Conservation (phyloP, 78 protist species). For the Protostelium mycophagum region DNA sequence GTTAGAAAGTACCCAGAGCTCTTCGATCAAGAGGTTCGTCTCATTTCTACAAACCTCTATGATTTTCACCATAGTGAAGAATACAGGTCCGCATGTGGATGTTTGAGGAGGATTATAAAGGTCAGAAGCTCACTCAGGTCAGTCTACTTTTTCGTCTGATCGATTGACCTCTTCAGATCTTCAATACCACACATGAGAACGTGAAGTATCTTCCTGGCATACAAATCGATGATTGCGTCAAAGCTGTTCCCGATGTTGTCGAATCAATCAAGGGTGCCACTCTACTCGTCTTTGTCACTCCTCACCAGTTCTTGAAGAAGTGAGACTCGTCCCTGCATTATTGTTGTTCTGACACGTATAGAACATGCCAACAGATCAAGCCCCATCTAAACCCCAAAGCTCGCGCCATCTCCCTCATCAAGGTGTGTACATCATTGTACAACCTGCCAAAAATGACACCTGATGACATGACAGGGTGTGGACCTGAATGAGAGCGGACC, state of each 20-base stretch:
- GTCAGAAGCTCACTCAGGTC: slow-evolving; percentile 43
- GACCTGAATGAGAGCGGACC: slow-evolving; percentile 13
- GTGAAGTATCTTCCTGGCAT: slow-evolving; percentile 64
- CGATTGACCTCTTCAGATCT: slow-evolving; percentile 10
- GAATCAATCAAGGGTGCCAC: slow-evolving; percentile 33
- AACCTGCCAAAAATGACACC: slow-evolving; percentile 1
- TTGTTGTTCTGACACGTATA: background rate
- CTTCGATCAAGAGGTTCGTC: slow-evolving; percentile 16
- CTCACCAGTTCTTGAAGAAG: slow-evolving; percentile 47
- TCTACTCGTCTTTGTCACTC: slow-evolving; percentile 52
- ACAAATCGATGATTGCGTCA: slow-evolving; percentile 15
- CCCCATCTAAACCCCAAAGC: slow-evolving; percentile 4
- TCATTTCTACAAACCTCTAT: background rate
- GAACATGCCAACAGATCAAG: slow-evolving; percentile 18
- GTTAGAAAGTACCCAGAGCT: background rate
- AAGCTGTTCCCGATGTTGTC: slow-evolving; percentile 35
- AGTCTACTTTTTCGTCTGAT: background rate
- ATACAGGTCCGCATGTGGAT: slow-evolving; percentile 62
- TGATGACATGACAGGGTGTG: slow-evolving; percentile 4
- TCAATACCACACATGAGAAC: slow-evolving; percentile 60
- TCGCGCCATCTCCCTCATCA: slow-evolving; percentile 65
- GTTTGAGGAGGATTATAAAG: slow-evolving; percentile 59
- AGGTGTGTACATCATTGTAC: no score
- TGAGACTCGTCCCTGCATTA: background rate
- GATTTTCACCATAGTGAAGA: background rate